A percentile compares a stretch with the other conserved stretches of the same genome.
phyloP scores from a whole-genome alignment of 495 filamentous ascomycete species.

The Penicillium cinerascens region DNA sequence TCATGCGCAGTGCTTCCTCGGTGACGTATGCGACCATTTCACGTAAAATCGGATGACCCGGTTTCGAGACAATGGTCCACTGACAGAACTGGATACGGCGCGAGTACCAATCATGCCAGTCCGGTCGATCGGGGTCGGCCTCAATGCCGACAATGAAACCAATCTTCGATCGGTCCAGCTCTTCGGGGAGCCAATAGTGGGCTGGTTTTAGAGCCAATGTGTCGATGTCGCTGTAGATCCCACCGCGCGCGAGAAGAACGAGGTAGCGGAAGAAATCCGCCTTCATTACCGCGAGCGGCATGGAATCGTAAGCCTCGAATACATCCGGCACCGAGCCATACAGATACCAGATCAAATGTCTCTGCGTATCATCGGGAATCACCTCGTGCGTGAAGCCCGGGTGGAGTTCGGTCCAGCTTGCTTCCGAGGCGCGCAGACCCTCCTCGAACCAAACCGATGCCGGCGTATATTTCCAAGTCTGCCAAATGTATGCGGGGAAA shows the following conservation, averaged over 20 bases:
- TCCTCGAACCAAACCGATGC: constrained; percentile 73
- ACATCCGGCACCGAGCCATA: constrained; percentile 88
- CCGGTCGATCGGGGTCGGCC: constrained; percentile 86
- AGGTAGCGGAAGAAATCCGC: constrained; percentile 98
- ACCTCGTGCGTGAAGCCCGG: constrained; percentile 95
- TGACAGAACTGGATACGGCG: constrained; percentile 97
- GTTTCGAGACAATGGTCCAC: constrained; percentile 96
- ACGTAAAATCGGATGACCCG: constrained; percentile 86
- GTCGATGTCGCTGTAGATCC: constrained; percentile 97
- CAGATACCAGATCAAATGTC: constrained; percentile 76
- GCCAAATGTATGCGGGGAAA: constrained; percentile 98
- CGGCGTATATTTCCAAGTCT: constrained; percentile 95
- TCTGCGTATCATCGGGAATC: constrained; percentile 83
- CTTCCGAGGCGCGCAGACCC: constrained; percentile 73
- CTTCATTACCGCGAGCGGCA: constrained; percentile 87
- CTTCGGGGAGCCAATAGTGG: constrained; percentile 78
- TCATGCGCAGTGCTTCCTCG: constrained; percentile 71
- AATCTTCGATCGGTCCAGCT: constrained; percentile 69
- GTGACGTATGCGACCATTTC: constrained; percentile 87
- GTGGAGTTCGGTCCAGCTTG: constrained; percentile 86
- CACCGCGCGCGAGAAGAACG: constrained; percentile 87
- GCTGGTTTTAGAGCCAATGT: constrained; percentile 80
- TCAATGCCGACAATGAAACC: constrained; percentile 93
- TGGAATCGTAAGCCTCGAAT: constrained; percentile 81
- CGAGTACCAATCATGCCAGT: constrained; percentile 96